Evolutionary conservation across 202 grass and related monocot genomes (phyloP).

Genomic region (Dendrocalamus latiflorus): DNA sequence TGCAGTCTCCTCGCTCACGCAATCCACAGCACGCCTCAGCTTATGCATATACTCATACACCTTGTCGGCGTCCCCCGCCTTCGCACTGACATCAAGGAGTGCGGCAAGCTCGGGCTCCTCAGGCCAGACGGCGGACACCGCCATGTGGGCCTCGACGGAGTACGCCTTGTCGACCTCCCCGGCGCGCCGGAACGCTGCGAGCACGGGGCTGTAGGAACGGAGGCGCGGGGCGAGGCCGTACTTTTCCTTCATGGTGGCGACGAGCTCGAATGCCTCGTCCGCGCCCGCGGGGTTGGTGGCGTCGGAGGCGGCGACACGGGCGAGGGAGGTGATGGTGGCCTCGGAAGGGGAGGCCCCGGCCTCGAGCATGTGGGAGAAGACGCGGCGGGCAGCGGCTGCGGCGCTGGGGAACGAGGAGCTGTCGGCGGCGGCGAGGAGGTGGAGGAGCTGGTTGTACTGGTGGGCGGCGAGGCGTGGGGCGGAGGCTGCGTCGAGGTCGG

Average conservation of each 20-base stretch:
- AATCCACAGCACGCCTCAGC: conserved; percentile 42
- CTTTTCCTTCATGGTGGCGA: conserved; percentile 60
- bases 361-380: conserved; percentile 75
- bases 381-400: conserved; percentile 40
- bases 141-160: conserved; percentile 64
- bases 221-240: conserved; percentile 57
- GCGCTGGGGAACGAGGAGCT: conserved; percentile 6
- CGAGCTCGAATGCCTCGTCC: conserved; percentile 59
- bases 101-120: conserved; percentile 66
- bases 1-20: conserved; percentile 28
- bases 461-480: conserved; percentile 47
- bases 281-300: conserved; percentile 22
- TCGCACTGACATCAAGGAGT: conserved; percentile 52
- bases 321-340: conserved; percentile 83
- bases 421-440: conserved; percentile 55
- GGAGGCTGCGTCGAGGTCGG: neutral
- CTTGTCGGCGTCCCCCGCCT: conserved; percentile 38
- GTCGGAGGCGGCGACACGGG: conserved; percentile 40
- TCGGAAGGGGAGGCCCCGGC: conserved; percentile 51
- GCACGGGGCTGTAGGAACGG: conserved; percentile 70
- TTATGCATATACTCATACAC: conserved; percentile 80
- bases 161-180: conserved; percentile 62
- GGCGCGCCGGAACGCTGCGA: conserved; percentile 48
- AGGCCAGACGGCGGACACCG: conserved; percentile 40
- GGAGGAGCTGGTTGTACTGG: conserved; percentile 84